Percentiles rank a stretch among this genome's conserved stretches.
Evolutionary conservation across 345 rosid species (phyloP).

Genomic region (Viola odorata): DNA sequence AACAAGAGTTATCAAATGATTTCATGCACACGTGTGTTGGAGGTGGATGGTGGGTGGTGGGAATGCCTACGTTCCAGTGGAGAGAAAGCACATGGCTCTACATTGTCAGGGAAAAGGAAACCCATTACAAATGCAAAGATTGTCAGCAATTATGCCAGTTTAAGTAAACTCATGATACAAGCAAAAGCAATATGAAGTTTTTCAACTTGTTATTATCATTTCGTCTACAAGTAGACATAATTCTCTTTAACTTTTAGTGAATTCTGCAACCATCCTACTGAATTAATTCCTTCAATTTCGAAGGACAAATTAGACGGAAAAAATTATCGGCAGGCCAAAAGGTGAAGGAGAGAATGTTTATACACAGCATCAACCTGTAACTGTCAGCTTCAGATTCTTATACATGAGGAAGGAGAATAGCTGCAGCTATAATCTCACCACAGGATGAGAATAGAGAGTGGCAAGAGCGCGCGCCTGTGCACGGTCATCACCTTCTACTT

Average conservation of each 20-base stretch:
- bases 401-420: conserved; percentile 7
- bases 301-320: background rate
- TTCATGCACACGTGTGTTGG: background rate
- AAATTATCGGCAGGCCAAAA: background rate
- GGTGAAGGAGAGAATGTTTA: background rate
- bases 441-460: conserved; percentile 91
- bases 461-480: conserved; percentile 97
- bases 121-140: background rate
- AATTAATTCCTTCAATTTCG: background rate
- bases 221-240: background rate
- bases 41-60: background rate
- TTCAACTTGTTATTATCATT: too few species aligned
- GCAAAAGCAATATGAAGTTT: too few species aligned
- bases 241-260: background rate
- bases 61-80: background rate
- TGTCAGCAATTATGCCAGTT: background rate
- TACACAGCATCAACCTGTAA: background rate
- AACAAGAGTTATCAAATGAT: background rate
- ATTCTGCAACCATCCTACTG: background rate
- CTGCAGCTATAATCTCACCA: conserved; percentile 48
- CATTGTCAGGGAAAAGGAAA: background rate
- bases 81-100: background rate
- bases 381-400: too few species aligned
- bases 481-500: conserved; percentile 89
- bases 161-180: background rate